Percentiles rank a stretch among this genome's conserved stretches.
These are phyloP conservation scores for Dothiorella sarmentorum DNA, from an alignment of 2,329 filamentous ascomycete genomes.

Conservation along the genomic window DNA sequence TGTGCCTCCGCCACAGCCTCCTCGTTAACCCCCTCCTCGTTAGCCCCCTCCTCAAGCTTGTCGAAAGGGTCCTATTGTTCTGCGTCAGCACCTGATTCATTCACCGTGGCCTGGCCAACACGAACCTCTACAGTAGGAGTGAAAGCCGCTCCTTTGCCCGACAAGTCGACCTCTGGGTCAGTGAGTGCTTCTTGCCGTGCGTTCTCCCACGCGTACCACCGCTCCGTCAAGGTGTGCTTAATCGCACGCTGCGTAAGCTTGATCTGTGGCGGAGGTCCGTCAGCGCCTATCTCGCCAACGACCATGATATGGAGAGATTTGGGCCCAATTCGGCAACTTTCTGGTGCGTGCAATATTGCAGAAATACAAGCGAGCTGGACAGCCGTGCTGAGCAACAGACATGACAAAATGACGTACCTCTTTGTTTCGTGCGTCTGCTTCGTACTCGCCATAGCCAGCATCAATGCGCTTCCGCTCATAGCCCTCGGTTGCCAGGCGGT, in stretches of 20 bases:
- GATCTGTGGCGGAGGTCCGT: conserved; percentile 52
- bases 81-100: not conserved
- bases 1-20: not conserved
- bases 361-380: not conserved
- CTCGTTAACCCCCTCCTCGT: not conserved
- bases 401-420: conserved; percentile 54
- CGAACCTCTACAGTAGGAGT: conserved; percentile 10
- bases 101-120: not conserved
- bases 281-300: not conserved
- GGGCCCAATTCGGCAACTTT: not conserved
- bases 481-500: conserved; percentile 76
- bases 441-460: conserved; percentile 69
- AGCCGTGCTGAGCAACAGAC: not conserved
- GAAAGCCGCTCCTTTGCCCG: not conserved
- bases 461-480: conserved; percentile 65
- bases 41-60: not conserved
- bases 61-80: not conserved
- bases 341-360: conserved; percentile 9
- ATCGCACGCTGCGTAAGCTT: conserved; percentile 75
- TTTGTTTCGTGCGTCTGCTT: conserved; percentile 60
- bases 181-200: conserved; percentile 51
- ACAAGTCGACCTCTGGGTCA: conserved; percentile 56
- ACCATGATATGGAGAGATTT: not conserved
- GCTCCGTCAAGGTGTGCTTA: conserved; percentile 79
- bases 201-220: conserved; percentile 84